These are phyloP conservation scores for Rosa lucieae DNA, from an alignment of 306 rosid species.

Conservation along the genomic window DNA sequence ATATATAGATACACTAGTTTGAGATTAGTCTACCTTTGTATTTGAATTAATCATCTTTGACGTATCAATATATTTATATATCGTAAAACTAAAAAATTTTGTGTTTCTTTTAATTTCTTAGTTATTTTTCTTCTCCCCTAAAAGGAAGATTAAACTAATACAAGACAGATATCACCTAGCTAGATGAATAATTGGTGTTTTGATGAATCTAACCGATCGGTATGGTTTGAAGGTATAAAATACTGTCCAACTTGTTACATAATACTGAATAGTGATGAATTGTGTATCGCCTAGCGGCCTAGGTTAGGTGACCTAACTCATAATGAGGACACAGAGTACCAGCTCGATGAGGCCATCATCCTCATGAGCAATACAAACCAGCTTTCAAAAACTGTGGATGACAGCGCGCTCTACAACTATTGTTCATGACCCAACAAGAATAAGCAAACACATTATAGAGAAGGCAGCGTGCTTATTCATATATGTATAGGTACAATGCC, in stretches of 20 bases:
- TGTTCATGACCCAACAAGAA: background rate
- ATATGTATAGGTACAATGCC: background rate
- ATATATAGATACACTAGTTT: too few species aligned
- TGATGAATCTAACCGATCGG: background rate
- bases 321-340: background rate
- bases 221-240: background rate
- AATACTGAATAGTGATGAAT: background rate
- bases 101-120: too few species aligned
- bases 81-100: too few species aligned
- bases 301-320: too few species aligned
- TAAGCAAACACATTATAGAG: background rate
- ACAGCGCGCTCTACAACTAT: background rate
- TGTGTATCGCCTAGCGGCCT: background rate
- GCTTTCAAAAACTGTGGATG: background rate
- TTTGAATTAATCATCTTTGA: too few species aligned
- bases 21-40: too few species aligned
- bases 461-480: background rate
- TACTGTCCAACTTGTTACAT: background rate
- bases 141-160: background rate
- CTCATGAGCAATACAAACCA: background rate
- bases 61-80: too few species aligned
- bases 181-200: background rate
- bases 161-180: background rate
- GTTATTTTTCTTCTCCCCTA: background rate
- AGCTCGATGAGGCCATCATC: background rate